Evolutionary conservation across 306 rosid species (phyloP).

Genomic region (Crotalaria pallida): DNA sequence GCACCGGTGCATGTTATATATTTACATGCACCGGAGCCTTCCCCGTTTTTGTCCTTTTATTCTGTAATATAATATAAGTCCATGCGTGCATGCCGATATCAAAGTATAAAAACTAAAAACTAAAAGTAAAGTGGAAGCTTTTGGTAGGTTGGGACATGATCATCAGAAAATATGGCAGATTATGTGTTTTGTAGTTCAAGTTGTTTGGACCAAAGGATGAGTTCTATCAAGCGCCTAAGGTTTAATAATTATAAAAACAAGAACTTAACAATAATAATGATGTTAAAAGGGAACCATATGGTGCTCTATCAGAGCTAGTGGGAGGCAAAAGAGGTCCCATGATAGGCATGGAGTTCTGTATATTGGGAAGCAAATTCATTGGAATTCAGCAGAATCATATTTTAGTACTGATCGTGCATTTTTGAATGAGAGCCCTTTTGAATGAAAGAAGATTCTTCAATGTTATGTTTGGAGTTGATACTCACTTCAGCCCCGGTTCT

Average conservation of each 20-base stretch:
- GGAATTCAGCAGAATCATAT: background rate
- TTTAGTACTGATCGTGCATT: background rate
- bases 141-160: background rate
- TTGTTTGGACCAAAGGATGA: background rate
- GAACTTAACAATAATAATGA: background rate
- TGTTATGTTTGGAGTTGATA: too few species aligned
- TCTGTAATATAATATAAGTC: conserved; percentile 17
- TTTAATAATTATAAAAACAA: too few species aligned
- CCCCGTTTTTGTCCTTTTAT: too few species aligned
- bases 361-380: conserved; percentile 10
- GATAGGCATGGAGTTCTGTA: background rate
- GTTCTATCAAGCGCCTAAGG: background rate
- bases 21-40: too few species aligned
- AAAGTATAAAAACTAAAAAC: background rate
- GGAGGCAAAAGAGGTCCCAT: conserved; percentile 12
- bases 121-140: conserved; percentile 5
- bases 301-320: background rate
- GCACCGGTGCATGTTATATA: too few species aligned
- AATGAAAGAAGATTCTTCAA: too few species aligned
- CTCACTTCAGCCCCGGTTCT: too few species aligned
- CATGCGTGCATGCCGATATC: conserved; percentile 40
- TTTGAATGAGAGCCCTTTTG: too few species aligned
- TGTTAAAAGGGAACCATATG: background rate
- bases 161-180: background rate
- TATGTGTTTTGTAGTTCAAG: conserved; percentile 1